Percentiles rank a stretch among this genome's conserved stretches.
These are phyloP conservation scores for Viola odorata DNA, from an alignment of 345 rosid genomes.

Conservation along the genomic window DNA sequence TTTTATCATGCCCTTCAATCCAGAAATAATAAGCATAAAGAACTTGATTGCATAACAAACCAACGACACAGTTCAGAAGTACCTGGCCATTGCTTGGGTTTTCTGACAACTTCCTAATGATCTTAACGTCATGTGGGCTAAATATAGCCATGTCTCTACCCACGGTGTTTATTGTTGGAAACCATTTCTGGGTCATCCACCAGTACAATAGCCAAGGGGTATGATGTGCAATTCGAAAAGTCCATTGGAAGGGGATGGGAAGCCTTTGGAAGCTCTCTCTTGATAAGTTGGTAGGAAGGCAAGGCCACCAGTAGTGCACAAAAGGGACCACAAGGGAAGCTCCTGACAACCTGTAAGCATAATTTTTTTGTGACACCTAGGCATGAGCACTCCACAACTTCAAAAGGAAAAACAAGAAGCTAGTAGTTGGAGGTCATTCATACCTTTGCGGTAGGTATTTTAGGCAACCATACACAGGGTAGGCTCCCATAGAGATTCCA, in stretches of 20 bases:
- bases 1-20: too few species aligned
- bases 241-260: slow-evolving; percentile 42
- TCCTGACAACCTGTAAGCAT: slow-evolving; percentile 48
- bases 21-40: too few species aligned
- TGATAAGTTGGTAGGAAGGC: slow-evolving; percentile 46
- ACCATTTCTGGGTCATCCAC: slow-evolving; percentile 87
- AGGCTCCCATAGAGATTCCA: slow-evolving; percentile 78
- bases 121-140: slow-evolving; percentile 39
- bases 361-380: not conserved
- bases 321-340: slow-evolving; percentile 64
- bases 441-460: slow-evolving; percentile 76
- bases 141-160: slow-evolving; percentile 34
- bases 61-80: slow-evolving; percentile 1
- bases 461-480: slow-evolving; percentile 65
- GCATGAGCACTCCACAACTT: not conserved
- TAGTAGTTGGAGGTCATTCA: slow-evolving; percentile 5
- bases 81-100: slow-evolving; percentile 47
- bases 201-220: slow-evolving; percentile 74
- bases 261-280: slow-evolving; percentile 31
- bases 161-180: slow-evolving; percentile 45
- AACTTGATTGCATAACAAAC: too few species aligned
- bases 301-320: slow-evolving; percentile 84
- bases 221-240: slow-evolving; percentile 55
- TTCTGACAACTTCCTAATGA: slow-evolving; percentile 29
- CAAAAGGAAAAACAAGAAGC: not conserved